Percentiles rank a stretch among this genome's conserved stretches.
Evolutionary conservation across 1,284 basidiomycete species (phyloP).

Genomic region (Melampsora americana): DNA sequence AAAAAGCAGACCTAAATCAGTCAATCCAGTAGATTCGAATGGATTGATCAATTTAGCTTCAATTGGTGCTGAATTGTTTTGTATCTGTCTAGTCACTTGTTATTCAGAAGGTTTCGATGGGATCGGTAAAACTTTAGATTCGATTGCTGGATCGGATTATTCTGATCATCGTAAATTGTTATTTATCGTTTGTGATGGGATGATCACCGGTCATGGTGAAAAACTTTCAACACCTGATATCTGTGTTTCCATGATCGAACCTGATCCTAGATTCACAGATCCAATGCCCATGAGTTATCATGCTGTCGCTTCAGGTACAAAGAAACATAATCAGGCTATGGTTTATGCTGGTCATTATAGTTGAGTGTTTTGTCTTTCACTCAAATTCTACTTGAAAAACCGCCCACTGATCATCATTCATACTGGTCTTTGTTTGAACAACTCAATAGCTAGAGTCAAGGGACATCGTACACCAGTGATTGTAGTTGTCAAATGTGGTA

Average conservation of each 20-base stretch:
- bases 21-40: slow-evolving; percentile 46
- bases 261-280: slow-evolving; percentile 91
- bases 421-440: slow-evolving; percentile 55
- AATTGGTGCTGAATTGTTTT: slow-evolving; percentile 89
- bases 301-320: slow-evolving; percentile 82
- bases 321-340: slow-evolving; percentile 91
- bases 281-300: slow-evolving; percentile 92
- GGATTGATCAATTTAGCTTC: slow-evolving; percentile 72
- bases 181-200: slow-evolving; percentile 94
- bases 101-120: slow-evolving; percentile 96
- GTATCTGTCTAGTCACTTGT: slow-evolving; percentile 91
- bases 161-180: slow-evolving; percentile 86
- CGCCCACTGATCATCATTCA: slow-evolving; percentile 36
- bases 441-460: slow-evolving; percentile 60
- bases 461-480: slow-evolving; percentile 92
- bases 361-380: slow-evolving; percentile 58
- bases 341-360: slow-evolving; percentile 99
- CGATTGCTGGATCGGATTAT: slow-evolving; percentile 83
- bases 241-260: slow-evolving; percentile 85
- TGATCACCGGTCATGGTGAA: slow-evolving; percentile 97
- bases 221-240: slow-evolving; percentile 92
- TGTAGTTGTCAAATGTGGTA: slow-evolving; percentile 94
- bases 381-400: slow-evolving; percentile 22
- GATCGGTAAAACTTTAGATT: slow-evolving; percentile 83
- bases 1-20: slow-evolving; percentile 39